phyloP scores from a whole-genome alignment of 805 yeast species.

The Peterozyma xylosa region DNA sequence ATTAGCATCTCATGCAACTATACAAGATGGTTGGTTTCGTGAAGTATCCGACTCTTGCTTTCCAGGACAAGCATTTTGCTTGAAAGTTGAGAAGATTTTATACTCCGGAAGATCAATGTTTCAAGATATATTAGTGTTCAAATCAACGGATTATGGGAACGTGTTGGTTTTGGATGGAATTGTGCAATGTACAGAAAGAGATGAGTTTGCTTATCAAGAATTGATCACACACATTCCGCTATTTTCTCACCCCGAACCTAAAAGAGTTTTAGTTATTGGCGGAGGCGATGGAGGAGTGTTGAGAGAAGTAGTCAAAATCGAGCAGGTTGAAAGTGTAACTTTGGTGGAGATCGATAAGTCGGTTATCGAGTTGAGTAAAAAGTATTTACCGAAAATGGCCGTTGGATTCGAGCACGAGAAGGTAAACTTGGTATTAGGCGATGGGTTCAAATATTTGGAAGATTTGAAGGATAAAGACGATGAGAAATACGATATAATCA shows the following conservation, averaged over 20 bases:
- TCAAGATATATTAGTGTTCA: slow-evolving; percentile 79
- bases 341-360: slow-evolving; percentile 86
- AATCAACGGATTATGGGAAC: slow-evolving; percentile 72
- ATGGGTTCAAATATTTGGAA: slow-evolving; percentile 75
- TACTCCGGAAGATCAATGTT: slow-evolving; percentile 60
- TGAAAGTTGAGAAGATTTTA: slow-evolving; percentile 57
- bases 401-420: slow-evolving; percentile 53
- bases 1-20: slow-evolving; percentile 18
- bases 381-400: slow-evolving; percentile 76
- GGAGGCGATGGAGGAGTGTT: slow-evolving; percentile 97
- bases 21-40: slow-evolving; percentile 71
- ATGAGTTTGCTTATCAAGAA: slow-evolving; percentile 92
- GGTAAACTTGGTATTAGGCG: slow-evolving; percentile 62
- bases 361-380: slow-evolving; percentile 64
- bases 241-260: slow-evolving; percentile 69
- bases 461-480: slow-evolving; percentile 26
- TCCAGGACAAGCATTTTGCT: slow-evolving; percentile 81
- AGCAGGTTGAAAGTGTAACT: slow-evolving; percentile 53
- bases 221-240: slow-evolving; percentile 81
- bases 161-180: slow-evolving; percentile 87
- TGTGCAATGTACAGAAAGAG: slow-evolving; percentile 85
- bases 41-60: slow-evolving; percentile 65
- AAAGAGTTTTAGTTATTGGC: slow-evolving; percentile 77
- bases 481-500: slow-evolving; percentile 69
- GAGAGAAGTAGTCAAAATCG: slow-evolving; percentile 78